A percentile compares a stretch with the other conserved stretches of the same genome.
These are phyloP conservation scores for Pyrenochaeta sp. DNA, from an alignment of 2,329 filamentous ascomycete genomes.

Conservation along the genomic window DNA sequence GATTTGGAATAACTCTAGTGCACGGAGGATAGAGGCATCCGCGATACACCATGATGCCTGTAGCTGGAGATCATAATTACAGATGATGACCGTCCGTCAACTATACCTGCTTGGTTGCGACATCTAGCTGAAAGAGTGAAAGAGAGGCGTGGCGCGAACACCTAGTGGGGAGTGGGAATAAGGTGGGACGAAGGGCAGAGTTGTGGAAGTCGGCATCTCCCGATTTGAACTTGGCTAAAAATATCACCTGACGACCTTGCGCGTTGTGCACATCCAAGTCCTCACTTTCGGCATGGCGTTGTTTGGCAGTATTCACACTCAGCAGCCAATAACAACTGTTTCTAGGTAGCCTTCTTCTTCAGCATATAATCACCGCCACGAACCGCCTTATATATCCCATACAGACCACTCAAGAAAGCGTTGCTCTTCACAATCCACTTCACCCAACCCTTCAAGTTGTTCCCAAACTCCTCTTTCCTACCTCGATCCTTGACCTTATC, in stretches of 20 bases:
- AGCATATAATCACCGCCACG: conserved; percentile 43
- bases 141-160: too few species aligned
- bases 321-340: too few species aligned
- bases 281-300: too few species aligned
- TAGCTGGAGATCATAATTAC: not conserved
- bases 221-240: too few species aligned
- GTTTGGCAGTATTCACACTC: too few species aligned
- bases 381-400: conserved; percentile 50
- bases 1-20: conserved; percentile 1
- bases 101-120: not conserved
- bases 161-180: too few species aligned
- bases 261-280: too few species aligned
- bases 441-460: conserved; percentile 30
- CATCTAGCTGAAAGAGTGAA: too few species aligned
- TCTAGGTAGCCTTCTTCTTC: conserved; percentile 25
- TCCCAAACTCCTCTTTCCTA: conserved; percentile 20
- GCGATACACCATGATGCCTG: conserved; percentile 9
- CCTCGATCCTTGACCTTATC: conserved; percentile 66
- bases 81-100: not conserved
- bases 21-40: not conserved
- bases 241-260: too few species aligned
- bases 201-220: too few species aligned
- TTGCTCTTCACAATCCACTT: conserved; percentile 35
- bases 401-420: conserved; percentile 48
- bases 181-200: too few species aligned